Conservation (phyloP, 768 basidiomycete species). For the Multifurca ochricompacta region DNA sequence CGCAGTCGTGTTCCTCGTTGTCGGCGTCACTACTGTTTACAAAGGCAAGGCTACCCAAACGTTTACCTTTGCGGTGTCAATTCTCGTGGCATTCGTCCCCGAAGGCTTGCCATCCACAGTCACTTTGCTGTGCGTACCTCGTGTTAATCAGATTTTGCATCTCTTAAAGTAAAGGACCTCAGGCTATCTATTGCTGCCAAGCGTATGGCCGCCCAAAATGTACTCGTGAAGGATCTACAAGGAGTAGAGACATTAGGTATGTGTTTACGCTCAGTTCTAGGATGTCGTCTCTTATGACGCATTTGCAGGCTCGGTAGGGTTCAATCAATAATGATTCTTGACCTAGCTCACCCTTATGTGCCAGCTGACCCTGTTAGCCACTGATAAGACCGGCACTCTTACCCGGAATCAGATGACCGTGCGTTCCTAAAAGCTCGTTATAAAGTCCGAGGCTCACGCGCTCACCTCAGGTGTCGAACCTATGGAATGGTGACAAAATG, state of each 20-base stretch:
- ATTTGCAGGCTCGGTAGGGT: constrained; percentile 18
- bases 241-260: constrained; percentile 61
- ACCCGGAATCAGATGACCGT: constrained; percentile 69
- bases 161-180: not conserved
- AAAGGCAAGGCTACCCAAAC: constrained; percentile 52
- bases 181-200: constrained; percentile 60
- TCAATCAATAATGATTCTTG: constrained; percentile 7
- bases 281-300: constrained; percentile 15
- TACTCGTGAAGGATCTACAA: constrained; percentile 67
- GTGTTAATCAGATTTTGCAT: not conserved
- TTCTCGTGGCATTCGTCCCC: constrained; percentile 54
- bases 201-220: constrained; percentile 63
- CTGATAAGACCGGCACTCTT: constrained; percentile 66
- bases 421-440: not conserved
- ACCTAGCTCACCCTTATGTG: constrained; percentile 3
- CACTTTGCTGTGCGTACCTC: constrained; percentile 39
- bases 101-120: constrained; percentile 63
- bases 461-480: constrained; percentile 43
- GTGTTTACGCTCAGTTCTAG: not conserved
- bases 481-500: constrained; percentile 60
- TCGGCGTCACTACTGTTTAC: constrained; percentile 60
- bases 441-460: not conserved
- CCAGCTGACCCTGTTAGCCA: constrained; percentile 56
- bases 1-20: constrained; percentile 55
- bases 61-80: constrained; percentile 54